Evolutionary conservation across 352 stramenopile genomes (phyloP), one percentile per base, ranked within the genome.

Genomic region (Phytophthora constricta): DNA sequence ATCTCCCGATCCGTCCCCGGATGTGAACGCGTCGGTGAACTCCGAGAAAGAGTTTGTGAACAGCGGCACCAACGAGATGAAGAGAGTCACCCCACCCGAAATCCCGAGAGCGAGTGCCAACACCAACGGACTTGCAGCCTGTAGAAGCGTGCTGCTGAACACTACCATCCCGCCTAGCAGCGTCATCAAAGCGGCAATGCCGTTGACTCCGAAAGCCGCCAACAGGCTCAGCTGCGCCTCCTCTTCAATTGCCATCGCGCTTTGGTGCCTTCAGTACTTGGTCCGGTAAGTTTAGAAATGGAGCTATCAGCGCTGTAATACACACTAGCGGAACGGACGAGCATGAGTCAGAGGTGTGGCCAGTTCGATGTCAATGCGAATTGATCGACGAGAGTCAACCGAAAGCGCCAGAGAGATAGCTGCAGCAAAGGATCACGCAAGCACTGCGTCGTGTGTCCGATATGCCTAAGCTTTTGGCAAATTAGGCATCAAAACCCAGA

Each of bases 61-160:
- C 19, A 92, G 74, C 58, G 87, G 76, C 8, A 86, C 70, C 10
- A 92, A 68, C 19, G 84, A 87, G 26, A 92, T 77, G 49, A 89
- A 91, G 25, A 92, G 27, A 66, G 90, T 91, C 14, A 92, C 82
- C 1, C 82, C 79, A 27, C 75, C 74, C 1, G 80, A 83, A 31
- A 89, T 78, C 1, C 73, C 78, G 19, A 92, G 70, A 2, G 75
- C 70, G 33, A 80, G 62, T 4, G 82, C 78, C 19, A 92, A 59
- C 22, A 77, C 74, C 41, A 72, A 61, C 23, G 74, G 68, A 28
- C 82, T 90, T 14, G 76, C 81, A 7, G 74, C 56, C 39, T 79
- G 77, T 19, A 92, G 70, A 20, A 86, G 33, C 34, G 66, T 59
- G n/a, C 74, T 78, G 53, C 63, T 82, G 48, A 83, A 91, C 31